These are phyloP conservation scores for Bipolaris victoriae DNA, from an alignment of 2,329 filamentous ascomycete genomes.

Conservation along the genomic window DNA sequence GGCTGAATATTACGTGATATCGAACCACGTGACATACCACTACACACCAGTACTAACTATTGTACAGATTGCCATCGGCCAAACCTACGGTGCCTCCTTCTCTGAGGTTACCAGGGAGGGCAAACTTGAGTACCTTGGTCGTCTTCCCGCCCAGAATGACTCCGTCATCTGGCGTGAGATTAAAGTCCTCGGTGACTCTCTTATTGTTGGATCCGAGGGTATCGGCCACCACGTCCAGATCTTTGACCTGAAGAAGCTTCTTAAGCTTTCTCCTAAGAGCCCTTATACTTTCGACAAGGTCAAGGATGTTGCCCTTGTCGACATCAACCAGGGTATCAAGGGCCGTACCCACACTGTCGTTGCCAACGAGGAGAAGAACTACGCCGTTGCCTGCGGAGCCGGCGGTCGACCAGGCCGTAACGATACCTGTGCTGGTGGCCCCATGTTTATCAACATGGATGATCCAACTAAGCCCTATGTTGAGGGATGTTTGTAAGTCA, in stretches of 20 bases:
- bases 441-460: constrained; percentile 65
- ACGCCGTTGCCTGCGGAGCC: constrained; percentile 45
- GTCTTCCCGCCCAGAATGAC: constrained; percentile 55
- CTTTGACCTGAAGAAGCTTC: constrained; percentile 62
- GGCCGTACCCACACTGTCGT: constrained; percentile 48
- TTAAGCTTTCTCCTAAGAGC: constrained; percentile 41
- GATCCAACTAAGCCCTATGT: constrained; percentile 54
- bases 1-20: too few species aligned
- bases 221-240: constrained; percentile 63
- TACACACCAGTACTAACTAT: not conserved
- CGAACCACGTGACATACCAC: not conserved
- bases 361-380: constrained; percentile 43
- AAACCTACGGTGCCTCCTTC: constrained; percentile 63
- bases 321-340: constrained; percentile 31
- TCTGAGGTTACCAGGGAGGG: constrained; percentile 58
- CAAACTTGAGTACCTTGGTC: constrained; percentile 60
- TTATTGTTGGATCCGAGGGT: constrained; percentile 51
- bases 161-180: constrained; percentile 62
- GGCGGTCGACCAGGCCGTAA: constrained; percentile 38
- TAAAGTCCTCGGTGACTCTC: constrained; percentile 49
- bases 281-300: constrained; percentile 39
- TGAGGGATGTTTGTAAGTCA: constrained; percentile 56
- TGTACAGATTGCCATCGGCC: constrained; percentile 55
- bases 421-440: constrained; percentile 56
- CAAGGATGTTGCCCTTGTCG: constrained; percentile 40